A percentile compares a stretch with the other conserved stretches of the same genome.
phyloP scores from a whole-genome alignment of 768 basidiomycete species.

The Boletus reticulatus region DNA sequence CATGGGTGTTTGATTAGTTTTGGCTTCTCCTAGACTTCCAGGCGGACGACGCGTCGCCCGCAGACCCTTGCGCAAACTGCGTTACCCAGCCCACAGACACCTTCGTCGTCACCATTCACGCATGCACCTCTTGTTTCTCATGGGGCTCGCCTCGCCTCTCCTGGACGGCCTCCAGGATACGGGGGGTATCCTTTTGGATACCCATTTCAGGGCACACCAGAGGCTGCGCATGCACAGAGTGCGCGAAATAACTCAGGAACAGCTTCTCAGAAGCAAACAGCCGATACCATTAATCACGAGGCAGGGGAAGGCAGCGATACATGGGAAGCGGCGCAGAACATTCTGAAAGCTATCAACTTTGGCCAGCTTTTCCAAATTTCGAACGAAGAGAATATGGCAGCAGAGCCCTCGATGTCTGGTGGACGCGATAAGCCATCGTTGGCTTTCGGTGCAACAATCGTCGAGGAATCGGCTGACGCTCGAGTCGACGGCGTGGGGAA shows the following conservation, averaged over 20 bases:
- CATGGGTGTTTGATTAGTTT: conserved; percentile 6
- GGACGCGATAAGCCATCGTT: conserved; percentile 5
- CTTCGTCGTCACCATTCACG: conserved; percentile 54
- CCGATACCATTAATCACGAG: conserved; percentile 26
- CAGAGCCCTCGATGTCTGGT: conserved; percentile 8
- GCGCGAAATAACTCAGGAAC: conserved; percentile 1
- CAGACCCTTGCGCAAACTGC: conserved; percentile 44
- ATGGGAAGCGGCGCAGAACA: conserved; percentile 77
- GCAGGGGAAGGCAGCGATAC: conserved; percentile 52
- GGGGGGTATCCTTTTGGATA: conserved; percentile 41
- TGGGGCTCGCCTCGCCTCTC: conserved; percentile 33
- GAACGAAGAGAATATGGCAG: conserved; percentile 22
- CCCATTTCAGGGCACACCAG: conserved; percentile 24
- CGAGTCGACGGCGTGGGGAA: conserved; percentile 5
- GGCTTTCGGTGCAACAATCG: neutral
- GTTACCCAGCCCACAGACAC: conserved; percentile 28
- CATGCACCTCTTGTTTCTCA: conserved; percentile 45
- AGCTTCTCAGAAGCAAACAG: conserved; percentile 13
- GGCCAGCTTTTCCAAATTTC: conserved; percentile 47
- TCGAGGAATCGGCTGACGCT: conserved; percentile 4
- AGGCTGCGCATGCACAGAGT: neutral
- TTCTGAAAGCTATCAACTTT: conserved; percentile 76
- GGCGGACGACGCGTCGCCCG: conserved; percentile 76
- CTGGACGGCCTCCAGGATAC: conserved; percentile 34
- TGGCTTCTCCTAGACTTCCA: conserved; percentile 54